These are phyloP conservation scores for Carex myosuroides DNA, from an alignment of 176 grass and related monocot genomes.

Conservation along the genomic window DNA sequence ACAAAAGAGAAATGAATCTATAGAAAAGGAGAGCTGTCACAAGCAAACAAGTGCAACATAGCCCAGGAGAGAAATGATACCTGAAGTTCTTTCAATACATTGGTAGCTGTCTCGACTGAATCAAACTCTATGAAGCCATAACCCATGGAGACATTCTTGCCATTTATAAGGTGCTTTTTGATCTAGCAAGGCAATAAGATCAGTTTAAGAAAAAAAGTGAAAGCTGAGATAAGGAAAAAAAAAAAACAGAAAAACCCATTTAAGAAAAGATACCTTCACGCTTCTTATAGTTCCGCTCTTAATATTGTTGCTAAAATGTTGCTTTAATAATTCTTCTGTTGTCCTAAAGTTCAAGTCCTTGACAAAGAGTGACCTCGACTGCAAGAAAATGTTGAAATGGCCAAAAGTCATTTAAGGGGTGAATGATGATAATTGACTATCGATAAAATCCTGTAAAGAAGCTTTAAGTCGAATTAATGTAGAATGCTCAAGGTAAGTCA, in stretches of 20 bases:
- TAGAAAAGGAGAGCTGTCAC: not conserved
- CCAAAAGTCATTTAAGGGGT: conserved; percentile 5
- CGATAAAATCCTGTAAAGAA: not conserved
- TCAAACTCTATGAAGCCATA: conserved; percentile 97
- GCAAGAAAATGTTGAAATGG: conserved; percentile 28
- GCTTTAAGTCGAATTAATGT: not conserved
- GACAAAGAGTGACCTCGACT: conserved; percentile 89
- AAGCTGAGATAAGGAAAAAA: not conserved
- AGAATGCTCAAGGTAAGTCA: not conserved
- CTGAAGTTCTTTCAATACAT: conserved; percentile 87
- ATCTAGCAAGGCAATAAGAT: conserved; percentile 44
- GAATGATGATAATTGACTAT: conserved; percentile 20
- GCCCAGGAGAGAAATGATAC: conserved; percentile 20
- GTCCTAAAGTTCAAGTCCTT: conserved; percentile 98
- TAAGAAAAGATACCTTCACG: conserved; percentile 53
- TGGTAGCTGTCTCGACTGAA: conserved; percentile 74
- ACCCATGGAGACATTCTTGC: conserved; percentile 91
- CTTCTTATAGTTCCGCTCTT: conserved; percentile 71
- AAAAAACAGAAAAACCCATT: conserved; percentile 11
- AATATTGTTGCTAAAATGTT: conserved; percentile 74
- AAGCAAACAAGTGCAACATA: not conserved
- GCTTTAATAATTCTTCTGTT: conserved; percentile 60
- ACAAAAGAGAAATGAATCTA: not conserved
- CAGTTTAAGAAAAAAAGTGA: conserved; percentile 14
- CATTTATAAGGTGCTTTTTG: conserved; percentile 82